Base-by-base conservation (phyloP, 805 yeast species). In the Yarrowia sp. region DNA sequence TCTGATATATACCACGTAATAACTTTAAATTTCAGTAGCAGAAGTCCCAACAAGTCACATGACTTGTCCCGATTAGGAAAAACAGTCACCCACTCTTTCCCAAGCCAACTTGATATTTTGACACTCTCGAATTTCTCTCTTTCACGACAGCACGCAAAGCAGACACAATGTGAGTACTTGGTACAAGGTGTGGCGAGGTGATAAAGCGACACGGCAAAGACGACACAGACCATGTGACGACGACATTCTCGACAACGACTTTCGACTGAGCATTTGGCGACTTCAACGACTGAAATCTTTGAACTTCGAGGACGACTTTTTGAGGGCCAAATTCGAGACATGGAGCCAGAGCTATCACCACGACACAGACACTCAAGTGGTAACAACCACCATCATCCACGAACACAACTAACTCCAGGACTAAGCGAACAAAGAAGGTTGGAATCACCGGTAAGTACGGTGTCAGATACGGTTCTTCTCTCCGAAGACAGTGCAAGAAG, bases 401-500 rank as follows among this genome's bases (percentile, higher is more conserved):
- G 22, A 21, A 14, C 41, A 33, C 11, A 14, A 54, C 61, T 54
- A 58, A 41, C 63, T 10, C 40, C 76, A 91, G 97, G 99, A 90
- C 99, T 83, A 95, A 96, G 85, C 93, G 99, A 90, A 95, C 99
- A 77, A 95, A 95, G 96, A 95, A 95, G 91, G 99, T 95, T 82
- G 99, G 99, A 83, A 95, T 95, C 87, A 95, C 99, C 82, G 99
- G 99, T 88, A 96, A 96, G 87, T 95, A 91, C 88, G 99, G 99
- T 91, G 98, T 95, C 85, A 92, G 99, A 88, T 95, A 95, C 87
- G 80, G 99, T 92, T 93, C 99, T 77, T 96, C 99, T 72, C 86
- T 95, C 83, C 93, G 99, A 89, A 91, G 98, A 85, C 98, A 92
- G 84, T 90, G 96, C 87, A 92, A 92, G 89, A 95, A 95, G 87